Evolutionary conservation across 768 basidiomycete species (phyloP).

Genomic region (Mrakia blollopis): DNA sequence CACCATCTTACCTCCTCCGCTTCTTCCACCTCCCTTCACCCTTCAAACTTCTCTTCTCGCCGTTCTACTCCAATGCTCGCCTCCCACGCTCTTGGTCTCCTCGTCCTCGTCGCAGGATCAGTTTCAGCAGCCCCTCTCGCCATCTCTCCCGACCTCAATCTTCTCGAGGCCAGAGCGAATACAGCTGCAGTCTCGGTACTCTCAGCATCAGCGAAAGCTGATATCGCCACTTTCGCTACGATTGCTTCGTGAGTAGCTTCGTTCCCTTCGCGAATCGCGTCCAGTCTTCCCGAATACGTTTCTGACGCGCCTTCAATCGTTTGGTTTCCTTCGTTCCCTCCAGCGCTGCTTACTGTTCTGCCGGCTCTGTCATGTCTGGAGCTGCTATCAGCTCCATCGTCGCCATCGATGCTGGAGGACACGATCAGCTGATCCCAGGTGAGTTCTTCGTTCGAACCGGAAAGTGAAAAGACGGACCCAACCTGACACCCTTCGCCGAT

Average conservation of each 20-base stretch:
- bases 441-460: no score
- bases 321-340: background rate
- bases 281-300: background rate
- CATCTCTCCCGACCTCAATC: background rate
- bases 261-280: background rate
- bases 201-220: background rate
- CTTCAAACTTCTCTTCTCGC: background rate
- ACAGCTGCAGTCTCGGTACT: background rate
- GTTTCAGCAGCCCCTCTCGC: background rate
- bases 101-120: background rate
- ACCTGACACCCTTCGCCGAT: background rate
- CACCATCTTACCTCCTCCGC: background rate
- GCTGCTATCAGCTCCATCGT: background rate
- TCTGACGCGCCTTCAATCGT: background rate
- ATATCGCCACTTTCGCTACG: background rate
- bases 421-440: slow-evolving; percentile 8
- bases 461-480: no score
- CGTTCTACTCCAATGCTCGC: background rate
- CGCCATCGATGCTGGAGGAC: background rate
- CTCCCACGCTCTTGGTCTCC: background rate
- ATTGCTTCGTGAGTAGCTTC: background rate
- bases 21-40: background rate
- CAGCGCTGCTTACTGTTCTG: background rate
- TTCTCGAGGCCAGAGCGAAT: background rate
- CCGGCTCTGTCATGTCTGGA: background rate